phyloP scores from a whole-genome alignment of 2,329 filamentous ascomycete species.

The Pseudocercospora vitis region DNA sequence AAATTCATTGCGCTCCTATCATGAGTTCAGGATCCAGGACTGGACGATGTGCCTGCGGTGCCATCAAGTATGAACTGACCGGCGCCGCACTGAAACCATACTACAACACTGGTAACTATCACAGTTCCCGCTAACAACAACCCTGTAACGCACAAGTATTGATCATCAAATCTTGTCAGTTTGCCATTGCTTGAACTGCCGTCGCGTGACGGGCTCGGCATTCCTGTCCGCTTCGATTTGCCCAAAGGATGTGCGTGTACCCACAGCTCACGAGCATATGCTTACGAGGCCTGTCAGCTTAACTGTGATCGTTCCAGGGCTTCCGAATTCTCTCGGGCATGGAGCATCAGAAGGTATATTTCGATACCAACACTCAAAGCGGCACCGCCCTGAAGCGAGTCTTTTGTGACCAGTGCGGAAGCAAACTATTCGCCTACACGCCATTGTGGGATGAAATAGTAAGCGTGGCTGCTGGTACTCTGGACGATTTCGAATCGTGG shows the following conservation, averaged over 20 bases:
- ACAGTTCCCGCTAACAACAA: not conserved
- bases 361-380: constrained; percentile 45
- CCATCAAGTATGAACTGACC: constrained; percentile 47
- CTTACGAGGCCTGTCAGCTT: not conserved
- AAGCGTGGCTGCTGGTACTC: constrained; percentile 26
- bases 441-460: constrained; percentile 26
- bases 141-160: not conserved
- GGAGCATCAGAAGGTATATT: constrained; percentile 44
- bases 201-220: constrained; percentile 39
- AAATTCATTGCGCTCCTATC: not conserved
- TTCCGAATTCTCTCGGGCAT: constrained; percentile 46
- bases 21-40: constrained; percentile 15
- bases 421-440: constrained; percentile 27
- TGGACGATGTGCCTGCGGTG: constrained; percentile 46
- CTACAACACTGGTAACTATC: constrained; percentile 35
- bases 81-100: constrained; percentile 43
- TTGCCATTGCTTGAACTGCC: constrained; percentile 52
- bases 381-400: constrained; percentile 45
- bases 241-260: constrained; percentile 37
- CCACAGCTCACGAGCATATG: not conserved
- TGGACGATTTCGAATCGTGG: constrained; percentile 31
- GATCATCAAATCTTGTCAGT: constrained; percentile 26
- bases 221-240: constrained; percentile 25
- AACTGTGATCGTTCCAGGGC: constrained; percentile 28
- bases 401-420: constrained; percentile 47